Percentiles rank a stretch among this genome's conserved stretches.
Evolutionary conservation across 2,329 filamentous ascomycete genomes (phyloP).

Genomic region (Ophiostoma quercus): DNA sequence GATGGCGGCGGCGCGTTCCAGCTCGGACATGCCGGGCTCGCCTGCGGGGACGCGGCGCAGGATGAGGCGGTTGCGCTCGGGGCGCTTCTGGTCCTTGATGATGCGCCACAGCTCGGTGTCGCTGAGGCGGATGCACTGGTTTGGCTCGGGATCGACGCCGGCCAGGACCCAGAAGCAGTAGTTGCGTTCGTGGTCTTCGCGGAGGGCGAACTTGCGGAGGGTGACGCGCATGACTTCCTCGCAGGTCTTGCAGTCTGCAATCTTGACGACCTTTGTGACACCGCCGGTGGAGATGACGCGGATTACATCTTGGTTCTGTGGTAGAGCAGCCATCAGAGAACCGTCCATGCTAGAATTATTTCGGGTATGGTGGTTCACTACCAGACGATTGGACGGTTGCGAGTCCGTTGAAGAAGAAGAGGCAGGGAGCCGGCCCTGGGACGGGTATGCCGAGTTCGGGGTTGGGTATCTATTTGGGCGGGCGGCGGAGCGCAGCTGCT

Average conservation of each 20-base stretch:
- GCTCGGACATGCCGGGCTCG: slow-evolving; percentile 79
- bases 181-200: slow-evolving; percentile 86
- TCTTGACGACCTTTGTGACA: slow-evolving; percentile 88
- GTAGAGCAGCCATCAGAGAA: slow-evolving; percentile 78
- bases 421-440: slow-evolving; percentile 46
- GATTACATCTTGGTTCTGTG: slow-evolving; percentile 81
- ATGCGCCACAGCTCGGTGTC: slow-evolving; percentile 88
- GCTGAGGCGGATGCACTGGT: slow-evolving; percentile 72
- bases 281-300: slow-evolving; percentile 89
- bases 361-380: slow-evolving; percentile 68
- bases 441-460: slow-evolving; percentile 32
- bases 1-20: slow-evolving; percentile 82
- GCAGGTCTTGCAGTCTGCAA: slow-evolving; percentile 82
- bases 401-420: slow-evolving; percentile 56
- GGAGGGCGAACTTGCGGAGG: slow-evolving; percentile 77
- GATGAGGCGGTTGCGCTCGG: slow-evolving; percentile 86
- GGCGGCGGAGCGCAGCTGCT: slow-evolving; percentile 42
- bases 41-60: slow-evolving; percentile 87
- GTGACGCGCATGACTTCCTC: slow-evolving; percentile 92
- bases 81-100: slow-evolving; percentile 76
- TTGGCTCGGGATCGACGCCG: slow-evolving; percentile 75
- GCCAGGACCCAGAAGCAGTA: slow-evolving; percentile 96
- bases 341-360: slow-evolving; percentile 81
- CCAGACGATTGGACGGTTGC: slow-evolving; percentile 52
- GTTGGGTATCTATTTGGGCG: slow-evolving; percentile 53